Conservation (phyloP, 495 filamentous ascomycete species). For the Opeltia flavorubescens region DNA sequence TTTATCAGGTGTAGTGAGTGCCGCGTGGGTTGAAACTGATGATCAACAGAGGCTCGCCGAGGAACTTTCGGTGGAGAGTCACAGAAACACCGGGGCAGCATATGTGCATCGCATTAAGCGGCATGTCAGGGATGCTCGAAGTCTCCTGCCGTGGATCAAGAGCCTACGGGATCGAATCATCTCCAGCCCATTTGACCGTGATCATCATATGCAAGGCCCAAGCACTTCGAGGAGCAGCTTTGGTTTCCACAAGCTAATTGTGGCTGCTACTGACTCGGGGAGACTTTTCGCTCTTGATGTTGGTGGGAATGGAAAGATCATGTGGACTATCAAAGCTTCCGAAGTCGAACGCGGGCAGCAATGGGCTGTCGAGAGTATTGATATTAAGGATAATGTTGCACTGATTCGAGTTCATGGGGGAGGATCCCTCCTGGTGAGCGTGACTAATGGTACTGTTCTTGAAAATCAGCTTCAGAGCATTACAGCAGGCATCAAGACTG, state of each 20-base stretch:
- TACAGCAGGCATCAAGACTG: slow-evolving; percentile 7
- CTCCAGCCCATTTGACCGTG: slow-evolving; percentile 48
- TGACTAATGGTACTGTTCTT: slow-evolving; percentile 32
- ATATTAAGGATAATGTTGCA: slow-evolving; percentile 37
- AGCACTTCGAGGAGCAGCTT: slow-evolving; percentile 61
- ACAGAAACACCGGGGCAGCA: slow-evolving; percentile 61
- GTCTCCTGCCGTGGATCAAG: slow-evolving; percentile 62
- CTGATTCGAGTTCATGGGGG: slow-evolving; percentile 22
- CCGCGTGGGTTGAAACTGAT: slow-evolving; percentile 56
- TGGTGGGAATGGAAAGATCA: slow-evolving; percentile 56
- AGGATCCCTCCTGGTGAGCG: slow-evolving; percentile 31
- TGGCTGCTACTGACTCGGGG: slow-evolving; percentile 70
- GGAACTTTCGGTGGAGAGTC: slow-evolving; percentile 72
- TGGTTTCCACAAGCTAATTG: slow-evolving; percentile 68
- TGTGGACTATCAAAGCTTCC: slow-evolving; percentile 55
- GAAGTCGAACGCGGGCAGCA: slow-evolving; percentile 34
- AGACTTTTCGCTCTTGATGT: slow-evolving; percentile 66
- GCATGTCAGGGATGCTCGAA: slow-evolving; percentile 62
- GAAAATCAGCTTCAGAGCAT: slow-evolving; percentile 14
- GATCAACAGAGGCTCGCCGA: slow-evolving; percentile 60
- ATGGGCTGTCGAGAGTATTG: slow-evolving; percentile 58
- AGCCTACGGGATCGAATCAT: slow-evolving; percentile 50
- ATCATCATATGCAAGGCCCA: slow-evolving; percentile 26
- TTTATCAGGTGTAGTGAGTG: slow-evolving; percentile 58
- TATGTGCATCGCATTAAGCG: slow-evolving; percentile 80